These are phyloP conservation scores for Collariella sp. DNA, from an alignment of 495 filamentous ascomycete genomes.

Conservation along the genomic window DNA sequence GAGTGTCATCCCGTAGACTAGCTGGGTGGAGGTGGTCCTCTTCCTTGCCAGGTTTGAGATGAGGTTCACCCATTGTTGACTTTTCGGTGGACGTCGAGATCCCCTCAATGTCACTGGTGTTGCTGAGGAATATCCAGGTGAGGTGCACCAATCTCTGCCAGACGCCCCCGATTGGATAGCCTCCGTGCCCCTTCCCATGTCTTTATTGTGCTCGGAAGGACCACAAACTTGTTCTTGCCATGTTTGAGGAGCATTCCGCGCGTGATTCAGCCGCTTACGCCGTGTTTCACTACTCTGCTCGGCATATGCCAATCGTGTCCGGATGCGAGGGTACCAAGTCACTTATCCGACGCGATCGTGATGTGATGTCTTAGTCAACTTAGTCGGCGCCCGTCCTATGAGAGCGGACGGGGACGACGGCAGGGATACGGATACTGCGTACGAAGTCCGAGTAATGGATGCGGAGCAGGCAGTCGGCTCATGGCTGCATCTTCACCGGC, in stretches of 20 bases:
- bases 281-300: background rate
- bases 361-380: no score
- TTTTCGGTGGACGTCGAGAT: background rate
- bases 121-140: no score
- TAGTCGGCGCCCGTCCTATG: no score
- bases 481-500: background rate
- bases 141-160: background rate
- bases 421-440: no score
- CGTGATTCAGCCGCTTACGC: background rate
- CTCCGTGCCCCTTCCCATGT: background rate
- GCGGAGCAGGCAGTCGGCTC: background rate
- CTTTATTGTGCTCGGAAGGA: background rate
- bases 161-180: background rate
- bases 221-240: background rate
- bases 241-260: background rate
- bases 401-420: no score
- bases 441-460: no score
- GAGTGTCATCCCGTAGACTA: background rate
- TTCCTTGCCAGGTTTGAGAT: constrained; percentile 14
- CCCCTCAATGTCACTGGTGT: background rate
- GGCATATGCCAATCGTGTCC: background rate
- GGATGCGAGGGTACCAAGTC: background rate
- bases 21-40: background rate
- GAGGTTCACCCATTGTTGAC: constrained; percentile 19
- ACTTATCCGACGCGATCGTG: no score